Evolutionary conservation across 2,329 filamentous ascomycete species (phyloP), one percentile per base, ranked within the genome.

Genomic region (Falciphora oryzae): DNA sequence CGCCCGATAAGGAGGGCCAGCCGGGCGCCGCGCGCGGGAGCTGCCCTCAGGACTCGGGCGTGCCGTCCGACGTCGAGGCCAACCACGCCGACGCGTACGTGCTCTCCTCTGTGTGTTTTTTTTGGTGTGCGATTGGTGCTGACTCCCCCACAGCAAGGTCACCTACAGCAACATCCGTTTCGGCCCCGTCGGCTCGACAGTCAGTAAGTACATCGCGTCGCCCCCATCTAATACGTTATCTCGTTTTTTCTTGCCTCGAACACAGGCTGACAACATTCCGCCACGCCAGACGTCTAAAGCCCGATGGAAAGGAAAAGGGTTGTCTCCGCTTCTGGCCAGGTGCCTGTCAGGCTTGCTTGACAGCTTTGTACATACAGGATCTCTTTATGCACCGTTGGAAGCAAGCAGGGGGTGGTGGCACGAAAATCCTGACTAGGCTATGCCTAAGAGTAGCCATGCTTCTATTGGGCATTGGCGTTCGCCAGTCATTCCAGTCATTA

Each of bases 1-100:
- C 85, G n/a, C 67, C 68, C 59, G 68, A 69, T 32, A 65, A 65
- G 44, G 67, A 65, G 25, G 69, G 67, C n/a, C 57, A 61, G 35
- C 78, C 77, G 13, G 81, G 82, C 69, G 73, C 75, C 62, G 74
- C 74, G 56, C 78, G 82, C 69, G 82, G 82, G 63, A 72, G 75
- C 7, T 85, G 83, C 70, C 67, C 73, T 64, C 76, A 75, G 28
- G 73, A 70, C 62, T 80, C 79, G 28, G 81, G 82, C 53, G 75
- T 73, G 14, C 82, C 82, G 13, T 63, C 68, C 13, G 76, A 78
- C 11, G 75, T 85, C 62, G 77, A 83, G 72, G 50, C 70, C 11
- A 69, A 75, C 63, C 66, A 72, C 25, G 70, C 63, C 62, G 65
- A 35, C 57, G 64, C 62, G 62, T 63, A 50, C 22, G 10, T 27